phyloP scores from a whole-genome alignment of 192 early-diverging fungal species.

The Fimicolochytrium jonesii region DNA sequence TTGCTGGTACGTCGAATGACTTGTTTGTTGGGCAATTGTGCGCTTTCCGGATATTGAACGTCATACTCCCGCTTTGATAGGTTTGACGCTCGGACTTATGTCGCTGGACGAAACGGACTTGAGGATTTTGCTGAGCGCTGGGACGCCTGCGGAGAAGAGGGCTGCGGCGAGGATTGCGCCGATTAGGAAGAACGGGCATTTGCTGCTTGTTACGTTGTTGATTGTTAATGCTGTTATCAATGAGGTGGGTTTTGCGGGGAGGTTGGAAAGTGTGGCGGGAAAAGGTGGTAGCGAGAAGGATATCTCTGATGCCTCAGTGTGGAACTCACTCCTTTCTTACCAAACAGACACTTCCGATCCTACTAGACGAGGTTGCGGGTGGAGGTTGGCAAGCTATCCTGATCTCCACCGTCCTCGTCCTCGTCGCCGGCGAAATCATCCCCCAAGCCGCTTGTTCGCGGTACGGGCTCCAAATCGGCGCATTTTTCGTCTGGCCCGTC shows the following conservation, averaged over 20 bases:
- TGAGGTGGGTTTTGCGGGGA: conserved; percentile 59
- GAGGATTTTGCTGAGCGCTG: conserved; percentile 72
- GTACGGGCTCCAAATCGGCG: conserved; percentile 83
- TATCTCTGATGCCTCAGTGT: too few relatives aligned
- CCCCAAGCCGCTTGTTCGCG: conserved; percentile 85
- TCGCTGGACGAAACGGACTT: conserved; percentile 67
- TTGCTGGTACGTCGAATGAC: not conserved
- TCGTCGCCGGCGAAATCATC: conserved; percentile 91
- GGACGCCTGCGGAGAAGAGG: conserved; percentile 57
- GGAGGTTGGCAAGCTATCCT: conserved; percentile 75
- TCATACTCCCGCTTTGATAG: conserved; percentile 4
- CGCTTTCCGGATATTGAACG: not conserved
- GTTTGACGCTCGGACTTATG: conserved; percentile 44
- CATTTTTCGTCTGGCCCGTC: conserved; percentile 76
- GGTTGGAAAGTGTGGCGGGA: not conserved
- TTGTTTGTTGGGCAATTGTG: not conserved
- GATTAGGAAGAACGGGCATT: conserved; percentile 79
- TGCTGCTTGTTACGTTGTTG: conserved; percentile 88
- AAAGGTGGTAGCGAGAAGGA: too few relatives aligned
- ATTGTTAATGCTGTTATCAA: conserved; percentile 89
- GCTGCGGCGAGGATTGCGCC: conserved; percentile 78
- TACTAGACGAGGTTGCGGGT: conserved; percentile 62
- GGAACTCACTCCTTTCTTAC: not conserved
- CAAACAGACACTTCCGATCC: conserved; percentile 59
- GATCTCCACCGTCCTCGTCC: conserved; percentile 81